Conservation (phyloP, 2,329 filamentous ascomycete species). For the Trichoderma sp. region DNA sequence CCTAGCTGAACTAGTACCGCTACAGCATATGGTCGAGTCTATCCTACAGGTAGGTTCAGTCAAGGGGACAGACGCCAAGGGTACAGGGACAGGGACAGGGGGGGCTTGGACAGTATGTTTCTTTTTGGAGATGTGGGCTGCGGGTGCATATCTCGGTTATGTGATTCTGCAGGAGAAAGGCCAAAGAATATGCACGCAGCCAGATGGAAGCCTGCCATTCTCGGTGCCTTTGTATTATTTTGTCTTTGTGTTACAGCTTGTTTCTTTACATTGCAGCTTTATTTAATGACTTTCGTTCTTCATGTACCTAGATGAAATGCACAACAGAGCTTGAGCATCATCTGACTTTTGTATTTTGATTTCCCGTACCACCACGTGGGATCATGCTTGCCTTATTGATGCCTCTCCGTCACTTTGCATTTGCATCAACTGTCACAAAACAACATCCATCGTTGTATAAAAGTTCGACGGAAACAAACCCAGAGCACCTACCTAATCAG, state of each 20-base stretch:
- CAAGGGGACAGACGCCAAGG: not conserved
- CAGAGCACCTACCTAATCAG: not conserved
- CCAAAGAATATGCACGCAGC: not conserved
- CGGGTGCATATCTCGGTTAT: not conserved
- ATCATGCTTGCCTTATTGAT: not conserved
- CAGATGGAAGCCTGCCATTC: not conserved
- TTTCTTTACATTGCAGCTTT: not conserved
- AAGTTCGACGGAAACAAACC: not conserved
- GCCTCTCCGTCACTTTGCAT: not conserved
- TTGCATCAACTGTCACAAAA: not conserved
- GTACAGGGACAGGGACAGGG: not conserved
- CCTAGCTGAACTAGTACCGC: not conserved
- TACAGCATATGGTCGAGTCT: not conserved
- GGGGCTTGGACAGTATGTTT: not conserved
- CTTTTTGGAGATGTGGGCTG: not conserved
- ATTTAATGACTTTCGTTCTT: too few relatives aligned
- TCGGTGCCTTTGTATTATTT: not conserved
- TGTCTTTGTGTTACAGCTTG: not conserved
- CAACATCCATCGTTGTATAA: not conserved
- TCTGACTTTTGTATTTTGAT: not conserved
- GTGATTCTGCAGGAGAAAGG: conserved; percentile 4
- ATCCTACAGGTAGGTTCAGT: not conserved
- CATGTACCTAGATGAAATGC: too few relatives aligned
- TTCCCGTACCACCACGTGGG: not conserved
- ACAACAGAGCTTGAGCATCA: not conserved